These are phyloP conservation scores for Dictyophora rubrovolvata DNA, from an alignment of 768 basidiomycete genomes.

Conservation along the genomic window DNA sequence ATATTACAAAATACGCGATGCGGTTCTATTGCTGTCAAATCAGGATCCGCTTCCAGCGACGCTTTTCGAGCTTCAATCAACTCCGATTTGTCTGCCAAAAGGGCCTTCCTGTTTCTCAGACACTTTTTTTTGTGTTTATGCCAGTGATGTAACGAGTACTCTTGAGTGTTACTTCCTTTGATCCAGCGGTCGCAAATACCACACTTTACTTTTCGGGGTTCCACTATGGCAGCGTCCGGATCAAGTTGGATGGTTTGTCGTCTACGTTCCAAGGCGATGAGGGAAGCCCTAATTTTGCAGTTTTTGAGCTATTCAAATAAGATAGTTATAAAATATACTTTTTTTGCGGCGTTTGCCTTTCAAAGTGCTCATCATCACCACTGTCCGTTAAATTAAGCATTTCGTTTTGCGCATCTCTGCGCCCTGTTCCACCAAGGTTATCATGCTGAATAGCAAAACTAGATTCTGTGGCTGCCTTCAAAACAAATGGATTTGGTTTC, in stretches of 20 bases:
- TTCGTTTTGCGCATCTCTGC: neutral
- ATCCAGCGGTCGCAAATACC: conserved; percentile 7
- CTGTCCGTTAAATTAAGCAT: neutral
- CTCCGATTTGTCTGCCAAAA: neutral
- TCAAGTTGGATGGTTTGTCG: neutral
- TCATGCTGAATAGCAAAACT: neutral
- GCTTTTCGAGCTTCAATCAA: neutral
- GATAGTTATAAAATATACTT: neutral
- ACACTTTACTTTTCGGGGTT: conserved; percentile 2
- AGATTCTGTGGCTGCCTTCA: neutral
- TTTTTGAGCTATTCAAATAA: neutral
- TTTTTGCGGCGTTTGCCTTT: neutral
- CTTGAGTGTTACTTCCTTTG: conserved; percentile 36
- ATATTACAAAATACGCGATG: conserved; percentile 1
- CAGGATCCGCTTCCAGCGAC: neutral
- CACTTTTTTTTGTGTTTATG: conserved; percentile 25
- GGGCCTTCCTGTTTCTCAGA: neutral
- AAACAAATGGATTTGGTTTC: neutral
- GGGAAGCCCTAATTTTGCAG: neutral
- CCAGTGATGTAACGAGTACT: conserved; percentile 83
- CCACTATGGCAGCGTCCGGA: conserved; percentile 2
- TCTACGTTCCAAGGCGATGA: neutral
- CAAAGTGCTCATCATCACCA: neutral
- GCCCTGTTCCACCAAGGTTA: neutral
- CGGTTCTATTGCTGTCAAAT: neutral